Conservation (phyloP, 78 protist genomes). For the Speleostelium caveatum region DNA sequence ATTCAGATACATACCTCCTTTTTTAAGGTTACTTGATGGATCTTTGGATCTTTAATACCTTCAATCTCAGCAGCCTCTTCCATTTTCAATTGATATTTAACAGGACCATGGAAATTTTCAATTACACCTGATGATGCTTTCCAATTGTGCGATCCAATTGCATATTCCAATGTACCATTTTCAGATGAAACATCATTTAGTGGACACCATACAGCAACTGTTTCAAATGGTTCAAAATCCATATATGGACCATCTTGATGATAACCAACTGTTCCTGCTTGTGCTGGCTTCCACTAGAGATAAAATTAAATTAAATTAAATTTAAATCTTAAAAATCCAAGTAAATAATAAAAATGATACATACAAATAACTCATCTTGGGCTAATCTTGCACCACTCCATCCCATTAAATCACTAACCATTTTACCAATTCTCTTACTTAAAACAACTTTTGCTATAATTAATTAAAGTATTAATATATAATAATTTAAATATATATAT, state of each 20-base stretch:
- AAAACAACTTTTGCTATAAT: slow-evolving; percentile 16
- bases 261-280: slow-evolving; percentile 30
- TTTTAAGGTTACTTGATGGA: neutral
- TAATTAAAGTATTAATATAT: no score
- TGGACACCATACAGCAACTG: slow-evolving; percentile 54
- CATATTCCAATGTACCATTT: slow-evolving; percentile 67
- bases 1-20: slow-evolving; percentile 8
- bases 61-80: neutral
- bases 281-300: slow-evolving; percentile 1
- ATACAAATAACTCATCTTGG: slow-evolving; percentile 61
- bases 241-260: slow-evolving; percentile 67
- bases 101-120: slow-evolving; percentile 51
- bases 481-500: no score
- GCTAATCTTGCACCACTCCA: slow-evolving; percentile 52
- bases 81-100: neutral
- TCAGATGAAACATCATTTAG: slow-evolving; percentile 31
- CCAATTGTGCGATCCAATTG: slow-evolving; percentile 33
- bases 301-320: no score
- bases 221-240: slow-evolving; percentile 9
- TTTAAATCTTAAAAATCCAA: no score
- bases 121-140: neutral
- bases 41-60: neutral
- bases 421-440: slow-evolving; percentile 19
- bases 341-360: no score
- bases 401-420: slow-evolving; percentile 24